Evolutionary conservation across 306 rosid species (phyloP).

Genomic region (Abrus precatorius): DNA sequence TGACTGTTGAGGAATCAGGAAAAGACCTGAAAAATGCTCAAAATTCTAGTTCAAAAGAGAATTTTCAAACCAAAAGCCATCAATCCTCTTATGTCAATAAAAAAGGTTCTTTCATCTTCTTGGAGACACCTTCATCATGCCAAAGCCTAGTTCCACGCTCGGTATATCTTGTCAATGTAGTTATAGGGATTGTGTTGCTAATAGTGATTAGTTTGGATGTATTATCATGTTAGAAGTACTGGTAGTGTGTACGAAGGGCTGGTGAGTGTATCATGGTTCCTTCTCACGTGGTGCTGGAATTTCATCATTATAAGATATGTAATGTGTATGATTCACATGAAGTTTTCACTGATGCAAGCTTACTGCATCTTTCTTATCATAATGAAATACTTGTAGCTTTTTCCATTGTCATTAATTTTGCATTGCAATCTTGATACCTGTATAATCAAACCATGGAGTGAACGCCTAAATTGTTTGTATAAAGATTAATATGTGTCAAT

Average conservation of each 20-base stretch:
- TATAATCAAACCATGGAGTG: not conserved
- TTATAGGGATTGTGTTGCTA: conserved; percentile 50
- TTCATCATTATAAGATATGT: conserved; percentile 14
- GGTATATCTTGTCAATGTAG: conserved; percentile 45
- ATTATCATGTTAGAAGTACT: conserved; percentile 47
- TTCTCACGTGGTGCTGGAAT: conserved; percentile 14
- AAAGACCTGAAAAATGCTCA: conserved; percentile 33
- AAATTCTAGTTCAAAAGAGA: conserved; percentile 26
- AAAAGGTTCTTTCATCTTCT: conserved; percentile 46
- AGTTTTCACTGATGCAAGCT: conserved; percentile 2
- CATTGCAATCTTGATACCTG: not conserved
- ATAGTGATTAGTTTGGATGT: conserved; percentile 44
- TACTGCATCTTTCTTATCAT: conserved; percentile 29
- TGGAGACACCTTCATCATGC: conserved; percentile 44
- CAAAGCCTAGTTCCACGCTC: conserved; percentile 50
- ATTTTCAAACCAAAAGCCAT: conserved; percentile 19
- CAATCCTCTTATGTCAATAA: conserved; percentile 32
- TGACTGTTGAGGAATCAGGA: not conserved
- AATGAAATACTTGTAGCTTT: conserved; percentile 29
- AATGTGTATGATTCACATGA: conserved; percentile 1
- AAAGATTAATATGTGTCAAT: not conserved
- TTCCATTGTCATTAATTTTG: conserved; percentile 7
- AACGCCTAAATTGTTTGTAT: not conserved
- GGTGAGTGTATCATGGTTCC: conserved; percentile 13
- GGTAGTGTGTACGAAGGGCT: conserved; percentile 18